Evolutionary conservation across 1,139 yeast species (phyloP).

Genomic region (Eremothecium cymbalariae): DNA sequence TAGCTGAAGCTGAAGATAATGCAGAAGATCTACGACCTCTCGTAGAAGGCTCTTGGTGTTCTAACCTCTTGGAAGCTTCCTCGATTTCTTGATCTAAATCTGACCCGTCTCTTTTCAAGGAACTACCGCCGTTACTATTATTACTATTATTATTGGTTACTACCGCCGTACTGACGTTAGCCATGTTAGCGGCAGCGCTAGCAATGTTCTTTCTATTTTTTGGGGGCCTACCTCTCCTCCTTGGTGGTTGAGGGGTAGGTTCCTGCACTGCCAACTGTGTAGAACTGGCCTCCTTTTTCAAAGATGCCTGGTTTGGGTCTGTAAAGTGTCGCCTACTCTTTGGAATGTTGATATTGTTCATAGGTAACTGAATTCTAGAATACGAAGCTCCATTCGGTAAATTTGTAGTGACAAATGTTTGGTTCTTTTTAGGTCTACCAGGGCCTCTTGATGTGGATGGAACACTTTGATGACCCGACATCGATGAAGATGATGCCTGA

Average conservation of each 20-base stretch:
- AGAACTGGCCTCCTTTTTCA: conserved; percentile 1
- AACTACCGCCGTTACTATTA: conserved; percentile 3
- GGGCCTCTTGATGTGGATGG: conserved; percentile 26
- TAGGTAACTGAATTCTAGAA: conserved; percentile 20
- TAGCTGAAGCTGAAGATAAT: background rate
- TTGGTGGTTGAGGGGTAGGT: conserved; percentile 10
- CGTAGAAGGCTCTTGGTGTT: background rate
- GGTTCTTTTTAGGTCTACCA: conserved; percentile 30
- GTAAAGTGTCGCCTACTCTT: conserved; percentile 30
- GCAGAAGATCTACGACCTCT: conserved; percentile 3
- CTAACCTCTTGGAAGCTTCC: background rate
- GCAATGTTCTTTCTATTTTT: conserved; percentile 22
- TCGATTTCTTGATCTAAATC: background rate
- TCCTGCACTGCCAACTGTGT: conserved; percentile 1
- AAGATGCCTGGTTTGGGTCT: conserved; percentile 29
- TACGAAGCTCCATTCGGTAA: conserved; percentile 9
- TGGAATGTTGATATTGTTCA: conserved; percentile 24
- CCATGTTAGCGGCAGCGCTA: conserved; percentile 18
- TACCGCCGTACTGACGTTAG: conserved; percentile 8
- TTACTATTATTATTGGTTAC: conserved; percentile 9
- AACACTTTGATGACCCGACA: conserved; percentile 4
- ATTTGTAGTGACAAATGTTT: conserved; percentile 7
- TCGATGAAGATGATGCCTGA: conserved; percentile 1
- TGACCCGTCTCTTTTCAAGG: background rate
- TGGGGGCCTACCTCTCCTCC: conserved; percentile 31